Conservation (phyloP, 768 basidiomycete species). For the Clavaria fumosa region DNA sequence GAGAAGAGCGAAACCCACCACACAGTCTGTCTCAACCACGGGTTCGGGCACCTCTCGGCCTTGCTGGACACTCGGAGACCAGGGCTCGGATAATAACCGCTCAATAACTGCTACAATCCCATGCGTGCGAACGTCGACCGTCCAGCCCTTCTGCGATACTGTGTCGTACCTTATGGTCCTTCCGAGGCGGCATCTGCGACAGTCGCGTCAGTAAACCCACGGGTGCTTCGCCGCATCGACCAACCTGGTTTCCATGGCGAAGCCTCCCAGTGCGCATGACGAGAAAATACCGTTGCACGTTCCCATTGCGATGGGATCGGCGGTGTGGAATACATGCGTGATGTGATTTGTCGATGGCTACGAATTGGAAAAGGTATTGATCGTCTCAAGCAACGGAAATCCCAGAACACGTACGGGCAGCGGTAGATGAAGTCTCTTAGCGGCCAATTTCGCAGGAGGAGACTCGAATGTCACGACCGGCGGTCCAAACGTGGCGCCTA, state of each 20-base stretch:
- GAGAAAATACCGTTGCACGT: conserved; percentile 72
- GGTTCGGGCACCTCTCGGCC: conserved; percentile 51
- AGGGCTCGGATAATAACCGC: conserved; percentile 49
- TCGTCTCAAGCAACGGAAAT: too few relatives aligned
- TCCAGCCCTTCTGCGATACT: conserved; percentile 72
- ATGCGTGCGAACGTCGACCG: conserved; percentile 69
- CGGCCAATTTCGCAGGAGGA: conserved; percentile 74
- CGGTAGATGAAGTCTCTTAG: conserved; percentile 70
- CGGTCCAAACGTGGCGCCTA: conserved; percentile 78
- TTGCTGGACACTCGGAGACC: conserved; percentile 45
- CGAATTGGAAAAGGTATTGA: background rate
- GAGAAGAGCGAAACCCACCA: conserved; percentile 26
- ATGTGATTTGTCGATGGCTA: conserved; percentile 65
- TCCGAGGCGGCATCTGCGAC: conserved; percentile 66
- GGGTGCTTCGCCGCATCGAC: conserved; percentile 13
- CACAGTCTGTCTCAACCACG: conserved; percentile 44
- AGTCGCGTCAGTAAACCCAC: background rate
- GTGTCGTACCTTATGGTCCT: conserved; percentile 84
- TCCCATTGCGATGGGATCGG: conserved; percentile 89
- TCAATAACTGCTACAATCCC: conserved; percentile 71
- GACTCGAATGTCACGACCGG: conserved; percentile 84
- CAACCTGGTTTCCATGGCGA: conserved; percentile 68
- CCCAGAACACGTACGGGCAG: conserved; percentile 40
- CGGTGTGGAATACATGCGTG: conserved; percentile 87
- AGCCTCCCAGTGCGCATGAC: conserved; percentile 76